Evolutionary conservation across 441 rosid species (phyloP).

Genomic region (Macaranga tanarius): DNA sequence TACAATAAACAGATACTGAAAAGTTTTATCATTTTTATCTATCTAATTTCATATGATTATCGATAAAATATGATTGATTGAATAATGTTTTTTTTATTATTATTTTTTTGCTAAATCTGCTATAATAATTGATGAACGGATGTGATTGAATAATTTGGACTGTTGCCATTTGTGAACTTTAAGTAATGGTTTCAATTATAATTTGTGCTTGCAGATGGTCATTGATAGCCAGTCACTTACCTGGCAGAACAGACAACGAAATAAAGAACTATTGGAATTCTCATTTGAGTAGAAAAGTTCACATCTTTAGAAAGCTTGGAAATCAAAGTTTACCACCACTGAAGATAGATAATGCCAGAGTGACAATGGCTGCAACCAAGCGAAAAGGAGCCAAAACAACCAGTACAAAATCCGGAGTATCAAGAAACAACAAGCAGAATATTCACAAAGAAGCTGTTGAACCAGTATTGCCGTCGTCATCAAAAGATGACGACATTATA

Average conservation of each 20-base stretch:
- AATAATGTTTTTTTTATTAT: no score
- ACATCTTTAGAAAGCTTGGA: constrained; percentile 27
- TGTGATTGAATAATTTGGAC: no score
- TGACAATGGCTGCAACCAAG: constrained; percentile 7
- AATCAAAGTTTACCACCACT: constrained; percentile 1
- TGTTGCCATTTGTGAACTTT: no score
- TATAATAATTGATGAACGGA: no score
- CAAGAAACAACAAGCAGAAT: constrained; percentile 27
- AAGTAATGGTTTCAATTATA: no score
- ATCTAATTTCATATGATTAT: no score
- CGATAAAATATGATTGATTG: no score
- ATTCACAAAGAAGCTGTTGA: neutral
- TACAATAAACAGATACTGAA: no score
- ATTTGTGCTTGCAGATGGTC: constrained; percentile 58
- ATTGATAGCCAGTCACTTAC: constrained; percentile 67
- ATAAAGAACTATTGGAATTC: constrained; percentile 91
- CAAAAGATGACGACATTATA: neutral
- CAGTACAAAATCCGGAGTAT: constrained; percentile 25
- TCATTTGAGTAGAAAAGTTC: constrained; percentile 62
- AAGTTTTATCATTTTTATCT: no score
- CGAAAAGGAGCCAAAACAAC: constrained; percentile 41
- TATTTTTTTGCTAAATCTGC: no score
- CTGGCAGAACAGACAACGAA: constrained; percentile 92
- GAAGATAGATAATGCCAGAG: constrained; percentile 9
- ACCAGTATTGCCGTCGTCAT: neutral